Base-by-base conservation (phyloP, 1,139 yeast species). In the Debaryomyces nepalensis region DNA sequence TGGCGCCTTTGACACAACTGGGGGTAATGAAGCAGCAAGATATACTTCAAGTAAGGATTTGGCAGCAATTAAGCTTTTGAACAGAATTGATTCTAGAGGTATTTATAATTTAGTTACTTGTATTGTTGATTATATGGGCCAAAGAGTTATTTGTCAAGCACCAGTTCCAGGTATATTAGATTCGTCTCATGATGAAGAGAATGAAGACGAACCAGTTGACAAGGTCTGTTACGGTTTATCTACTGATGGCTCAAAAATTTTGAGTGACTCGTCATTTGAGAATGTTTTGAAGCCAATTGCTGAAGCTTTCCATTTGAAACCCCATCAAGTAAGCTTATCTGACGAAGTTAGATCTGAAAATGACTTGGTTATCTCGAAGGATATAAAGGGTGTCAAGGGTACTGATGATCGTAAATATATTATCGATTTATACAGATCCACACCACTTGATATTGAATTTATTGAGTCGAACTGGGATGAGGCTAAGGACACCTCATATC, bases 151-250 rank as follows among this genome's bases (percentile, higher is more conserved):
- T 33, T 90, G 96, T 61, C 99, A 93, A 70, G 88, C 97, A 11
- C 97, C 97, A 18, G 96, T 93, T 38, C 99, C 99, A n/a, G 99
- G 99, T 47, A 81, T 91, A 47, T 86, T 91, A 66, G 77, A 77
- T 42, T 57, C 65, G 14, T 53, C 53, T 7, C 64, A 58, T 11
- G 60, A 58, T 15, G 64, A 34, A 53, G 68, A 55, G 6, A 61
- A 55, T 19, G 37, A 24, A 16, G 65, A 37, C 54, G 67, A 31
- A 54, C 61, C 43, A 57, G 48, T 45, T 26, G 79, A 75, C 41
- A 79, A 78, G 56, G 85, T 88, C 41, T 75, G 75, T 18, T 89
- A 91, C 58, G 99, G 99, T 39, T 76, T 73, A 35, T 69, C 82
- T 33, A 89, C 87, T 49, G 89, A 82, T 49, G 77, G 73, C 26